A percentile compares a stretch with the other conserved stretches of the same genome.
Evolutionary conservation across 1,284 basidiomycete genomes (phyloP).

Genomic region (Schizophyllum amplum): DNA sequence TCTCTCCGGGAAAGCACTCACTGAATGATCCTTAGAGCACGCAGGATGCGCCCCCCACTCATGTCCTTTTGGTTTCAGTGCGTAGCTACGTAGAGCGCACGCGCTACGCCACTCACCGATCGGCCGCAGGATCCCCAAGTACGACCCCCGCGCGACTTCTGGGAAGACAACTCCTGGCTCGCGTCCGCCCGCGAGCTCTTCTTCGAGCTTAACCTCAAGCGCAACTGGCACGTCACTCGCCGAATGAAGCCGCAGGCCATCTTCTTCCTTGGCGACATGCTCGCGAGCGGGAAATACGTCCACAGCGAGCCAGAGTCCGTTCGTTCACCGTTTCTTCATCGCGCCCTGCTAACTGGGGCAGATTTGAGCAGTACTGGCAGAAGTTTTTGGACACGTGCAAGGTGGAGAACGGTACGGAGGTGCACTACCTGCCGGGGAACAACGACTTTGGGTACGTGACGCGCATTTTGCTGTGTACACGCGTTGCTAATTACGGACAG

Average conservation of each 20-base stretch:
- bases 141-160: conserved; percentile 41
- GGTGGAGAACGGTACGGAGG: conserved; percentile 30
- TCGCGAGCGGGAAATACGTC: conserved; percentile 58
- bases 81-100: background rate
- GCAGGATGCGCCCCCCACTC: conserved; percentile 24
- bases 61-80: conserved; percentile 59
- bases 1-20: background rate
- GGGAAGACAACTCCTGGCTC: conserved; percentile 30
- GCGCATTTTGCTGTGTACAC: conserved; percentile 6
- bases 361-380: conserved; percentile 51
- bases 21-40: conserved; percentile 9
- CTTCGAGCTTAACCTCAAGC: conserved; percentile 64
- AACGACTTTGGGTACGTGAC: conserved; percentile 68
- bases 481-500: conserved; percentile 21
- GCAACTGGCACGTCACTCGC: conserved; percentile 64
- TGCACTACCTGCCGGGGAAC: conserved; percentile 78
- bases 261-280: conserved; percentile 78
- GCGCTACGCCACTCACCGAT: background rate
- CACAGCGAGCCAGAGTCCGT: conserved; percentile 59
- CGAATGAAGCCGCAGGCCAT: conserved; percentile 61
- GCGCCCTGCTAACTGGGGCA: conserved; percentile 21
- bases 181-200: conserved; percentile 41
- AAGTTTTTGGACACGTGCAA: conserved; percentile 62
- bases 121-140: conserved; percentile 57
- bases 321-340: conserved; percentile 1